phyloP scores from a whole-genome alignment of 106 monocot species.

The Apostasia shenzhenica region DNA sequence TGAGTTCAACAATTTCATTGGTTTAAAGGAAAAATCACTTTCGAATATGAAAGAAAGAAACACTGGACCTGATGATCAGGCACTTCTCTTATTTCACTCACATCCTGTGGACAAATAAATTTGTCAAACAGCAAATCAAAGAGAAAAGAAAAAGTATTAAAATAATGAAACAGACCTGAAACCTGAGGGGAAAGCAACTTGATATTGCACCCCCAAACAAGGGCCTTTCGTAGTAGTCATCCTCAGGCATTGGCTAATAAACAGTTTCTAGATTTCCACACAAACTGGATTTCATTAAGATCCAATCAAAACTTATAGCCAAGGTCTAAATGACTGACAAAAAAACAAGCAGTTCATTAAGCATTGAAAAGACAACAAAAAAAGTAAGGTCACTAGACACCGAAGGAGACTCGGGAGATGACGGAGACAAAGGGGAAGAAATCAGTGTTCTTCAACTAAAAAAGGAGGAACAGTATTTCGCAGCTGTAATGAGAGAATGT shows the following conservation, averaged over 20 bases:
- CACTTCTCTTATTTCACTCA: slow-evolving; percentile 66
- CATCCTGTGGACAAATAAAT: slow-evolving; percentile 41
- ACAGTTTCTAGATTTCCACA: too few species aligned
- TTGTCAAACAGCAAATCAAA: slow-evolving; percentile 2
- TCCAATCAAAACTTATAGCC: too few species aligned
- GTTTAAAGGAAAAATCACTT: neutral
- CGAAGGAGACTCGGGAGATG: too few species aligned
- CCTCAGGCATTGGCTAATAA: slow-evolving; percentile 25
- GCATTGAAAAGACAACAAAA: too few species aligned
- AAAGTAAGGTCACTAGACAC: too few species aligned
- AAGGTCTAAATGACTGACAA: too few species aligned
- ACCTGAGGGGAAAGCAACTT: slow-evolving; percentile 59
- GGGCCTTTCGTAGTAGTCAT: slow-evolving; percentile 30
- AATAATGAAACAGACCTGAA: slow-evolving; percentile 38
- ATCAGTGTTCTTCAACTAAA: too few species aligned
- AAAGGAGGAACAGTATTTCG: too few species aligned
- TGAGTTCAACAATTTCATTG: neutral
- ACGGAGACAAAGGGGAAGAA: too few species aligned
- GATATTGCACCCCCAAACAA: slow-evolving; percentile 85
- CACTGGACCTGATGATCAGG: slow-evolving; percentile 72
- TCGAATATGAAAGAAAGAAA: neutral
- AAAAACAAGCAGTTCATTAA: too few species aligned
- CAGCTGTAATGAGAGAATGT: too few species aligned
- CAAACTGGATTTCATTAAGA: too few species aligned
- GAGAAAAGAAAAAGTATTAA: neutral